Percentiles rank a stretch among this genome's conserved stretches.
phyloP scores from a whole-genome alignment of 1,284 basidiomycete genomes.

The Mycena sp. region DNA sequence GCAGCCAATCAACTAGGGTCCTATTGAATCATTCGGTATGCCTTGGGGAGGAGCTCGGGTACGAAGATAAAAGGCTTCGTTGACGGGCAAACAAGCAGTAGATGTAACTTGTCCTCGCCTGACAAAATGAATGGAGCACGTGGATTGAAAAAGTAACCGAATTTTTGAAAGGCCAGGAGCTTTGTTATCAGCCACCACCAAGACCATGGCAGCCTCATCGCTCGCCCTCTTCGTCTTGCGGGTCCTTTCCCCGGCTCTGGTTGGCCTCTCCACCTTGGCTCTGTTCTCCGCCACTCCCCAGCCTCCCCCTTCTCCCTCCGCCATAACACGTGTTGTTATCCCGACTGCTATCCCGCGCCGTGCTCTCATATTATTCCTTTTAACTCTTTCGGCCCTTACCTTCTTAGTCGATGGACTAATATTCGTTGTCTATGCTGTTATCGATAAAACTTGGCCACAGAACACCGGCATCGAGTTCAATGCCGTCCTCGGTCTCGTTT shows the following conservation, averaged over 20 bases:
- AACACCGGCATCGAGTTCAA: constrained; percentile 77
- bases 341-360: constrained; percentile 77
- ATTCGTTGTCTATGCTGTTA: constrained; percentile 71
- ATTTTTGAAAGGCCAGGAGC: not conserved
- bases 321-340: constrained; percentile 82
- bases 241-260: constrained; percentile 70
- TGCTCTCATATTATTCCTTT: constrained; percentile 73
- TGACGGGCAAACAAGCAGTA: not conserved
- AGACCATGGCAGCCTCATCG: constrained; percentile 24
- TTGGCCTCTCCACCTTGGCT: constrained; percentile 69
- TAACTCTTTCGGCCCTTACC: constrained; percentile 81
- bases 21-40: not conserved
- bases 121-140: constrained; percentile 4
- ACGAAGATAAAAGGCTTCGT: no score
- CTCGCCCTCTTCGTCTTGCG: constrained; percentile 65
- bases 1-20: no score
- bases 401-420: constrained; percentile 87
- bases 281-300: constrained; percentile 62
- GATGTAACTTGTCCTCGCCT: not conserved
- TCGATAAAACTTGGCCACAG: constrained; percentile 72
- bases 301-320: constrained; percentile 62
- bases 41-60: no score
- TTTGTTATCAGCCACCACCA: constrained; percentile 24
- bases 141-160: not conserved
- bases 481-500: constrained; percentile 72